Conservation (phyloP, 192 early-diverging fungal species). For the Oehlia diaphana region DNA sequence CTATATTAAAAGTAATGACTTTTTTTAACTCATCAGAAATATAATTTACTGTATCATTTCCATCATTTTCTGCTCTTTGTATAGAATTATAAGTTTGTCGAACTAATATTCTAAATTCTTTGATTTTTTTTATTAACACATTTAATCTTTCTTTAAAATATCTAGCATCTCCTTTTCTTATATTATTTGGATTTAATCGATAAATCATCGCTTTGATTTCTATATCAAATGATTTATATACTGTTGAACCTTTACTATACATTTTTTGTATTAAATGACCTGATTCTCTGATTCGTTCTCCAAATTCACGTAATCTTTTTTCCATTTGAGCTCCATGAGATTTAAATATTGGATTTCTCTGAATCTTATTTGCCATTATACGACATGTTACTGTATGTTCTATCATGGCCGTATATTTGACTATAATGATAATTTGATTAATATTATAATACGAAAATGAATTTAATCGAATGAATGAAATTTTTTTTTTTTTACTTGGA, state of each 20-base stretch:
- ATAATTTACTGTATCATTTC: background rate
- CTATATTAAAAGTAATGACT: background rate
- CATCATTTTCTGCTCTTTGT: background rate
- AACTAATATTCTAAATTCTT: slow-evolving; percentile 6
- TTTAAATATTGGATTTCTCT: background rate
- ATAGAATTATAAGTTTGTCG: background rate
- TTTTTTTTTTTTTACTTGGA: background rate
- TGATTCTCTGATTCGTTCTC: background rate
- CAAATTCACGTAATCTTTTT: background rate
- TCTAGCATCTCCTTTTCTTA: background rate
- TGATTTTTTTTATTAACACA: background rate
- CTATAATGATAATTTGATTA: too few species aligned
- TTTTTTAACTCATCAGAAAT: background rate
- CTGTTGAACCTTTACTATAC: slow-evolving; percentile 16
- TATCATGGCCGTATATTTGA: background rate
- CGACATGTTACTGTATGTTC: background rate
- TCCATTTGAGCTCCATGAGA: background rate
- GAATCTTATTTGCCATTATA: background rate
- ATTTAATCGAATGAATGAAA: too few species aligned
- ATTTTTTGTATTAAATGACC: background rate
- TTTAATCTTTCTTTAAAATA: slow-evolving; percentile 15
- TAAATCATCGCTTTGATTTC: slow-evolving; percentile 6
- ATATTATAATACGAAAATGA: too few species aligned
- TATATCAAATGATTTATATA: slow-evolving; percentile 13
- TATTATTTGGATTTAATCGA: background rate